Evolutionary conservation across 2,329 filamentous ascomycete species (phyloP).

Genomic region (Sphaceloma murrayae): DNA sequence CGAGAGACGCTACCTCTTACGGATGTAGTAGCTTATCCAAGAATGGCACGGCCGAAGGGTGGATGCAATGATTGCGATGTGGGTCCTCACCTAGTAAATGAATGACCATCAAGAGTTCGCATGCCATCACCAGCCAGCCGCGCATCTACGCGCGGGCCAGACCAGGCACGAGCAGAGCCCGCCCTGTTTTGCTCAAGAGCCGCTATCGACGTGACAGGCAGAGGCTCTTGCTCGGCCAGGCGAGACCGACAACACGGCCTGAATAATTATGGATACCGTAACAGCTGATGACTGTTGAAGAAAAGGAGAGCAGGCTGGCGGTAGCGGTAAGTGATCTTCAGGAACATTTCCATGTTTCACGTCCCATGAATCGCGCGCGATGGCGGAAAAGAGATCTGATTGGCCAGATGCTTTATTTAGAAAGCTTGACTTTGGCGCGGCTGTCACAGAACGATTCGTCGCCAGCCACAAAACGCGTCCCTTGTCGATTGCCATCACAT

Average conservation of each 20-base stretch:
- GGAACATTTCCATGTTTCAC: conserved; percentile 12
- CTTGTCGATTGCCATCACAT: not conserved
- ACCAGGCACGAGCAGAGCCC: no score
- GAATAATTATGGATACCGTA: not conserved
- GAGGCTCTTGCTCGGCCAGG: no score
- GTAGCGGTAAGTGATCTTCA: conserved; percentile 5
- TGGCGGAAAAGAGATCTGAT: not conserved
- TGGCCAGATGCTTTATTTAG: conserved; percentile 1
- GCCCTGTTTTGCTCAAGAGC: no score
- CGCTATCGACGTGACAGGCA: no score
- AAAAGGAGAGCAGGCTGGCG: not conserved
- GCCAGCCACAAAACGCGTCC: conserved; percentile 12
- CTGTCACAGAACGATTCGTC: conserved; percentile 8
- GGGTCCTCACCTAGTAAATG: no score
- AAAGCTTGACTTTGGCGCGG: conserved; percentile 13
- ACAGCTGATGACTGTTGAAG: not conserved
- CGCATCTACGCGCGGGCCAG: no score
- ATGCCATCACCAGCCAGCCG: no score
- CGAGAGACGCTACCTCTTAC: no score
- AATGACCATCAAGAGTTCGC: no score
- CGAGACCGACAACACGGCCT: not conserved
- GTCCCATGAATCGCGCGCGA: conserved; percentile 3
- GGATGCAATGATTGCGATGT: no score
- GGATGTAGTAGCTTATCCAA: no score
- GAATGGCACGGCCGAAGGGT: no score